A percentile compares a stretch with the other conserved stretches of the same genome.
phyloP scores from a whole-genome alignment of 176 grass and related monocot genomes.

The Carex scoparia region DNA sequence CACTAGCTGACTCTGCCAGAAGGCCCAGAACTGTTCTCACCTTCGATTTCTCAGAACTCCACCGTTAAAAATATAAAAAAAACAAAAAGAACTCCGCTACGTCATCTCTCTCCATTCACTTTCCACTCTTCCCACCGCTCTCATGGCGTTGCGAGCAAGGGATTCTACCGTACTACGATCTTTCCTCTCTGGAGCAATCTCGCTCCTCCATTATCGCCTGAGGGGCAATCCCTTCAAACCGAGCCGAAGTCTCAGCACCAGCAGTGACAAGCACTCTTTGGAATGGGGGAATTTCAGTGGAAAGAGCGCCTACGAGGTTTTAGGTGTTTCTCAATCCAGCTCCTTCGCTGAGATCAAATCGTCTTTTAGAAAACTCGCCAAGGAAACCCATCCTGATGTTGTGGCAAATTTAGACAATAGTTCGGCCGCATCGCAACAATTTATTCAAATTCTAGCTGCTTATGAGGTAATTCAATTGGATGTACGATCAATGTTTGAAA shows the following conservation, averaged over 20 bases:
- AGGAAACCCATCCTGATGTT: conserved; percentile 92
- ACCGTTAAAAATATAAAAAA: too few species aligned
- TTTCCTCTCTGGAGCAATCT: conserved; percentile 21
- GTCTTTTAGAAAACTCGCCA: conserved; percentile 80
- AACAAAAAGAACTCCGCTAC: not conserved
- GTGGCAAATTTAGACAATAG: conserved; percentile 7
- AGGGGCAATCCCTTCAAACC: conserved; percentile 20
- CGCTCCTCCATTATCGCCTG: not conserved
- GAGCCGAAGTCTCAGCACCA: conserved; percentile 9
- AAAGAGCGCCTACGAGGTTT: conserved; percentile 88
- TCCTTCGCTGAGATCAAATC: conserved; percentile 73
- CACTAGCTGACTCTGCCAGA: too few species aligned
- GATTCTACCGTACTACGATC: conserved; percentile 38
- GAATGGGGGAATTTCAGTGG: conserved; percentile 30
- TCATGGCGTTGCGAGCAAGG: conserved; percentile 47
- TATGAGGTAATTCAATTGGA: conserved; percentile 52
- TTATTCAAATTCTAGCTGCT: conserved; percentile 81
- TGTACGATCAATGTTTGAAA: not conserved
- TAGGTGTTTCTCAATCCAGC: conserved; percentile 66
- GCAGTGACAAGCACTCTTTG: not conserved
- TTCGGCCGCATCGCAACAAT: conserved; percentile 40
- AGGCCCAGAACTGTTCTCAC: too few species aligned
- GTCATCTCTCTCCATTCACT: conserved; percentile 14
- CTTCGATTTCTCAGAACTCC: too few species aligned
- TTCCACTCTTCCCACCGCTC: conserved; percentile 4